Percentiles rank a stretch among this genome's conserved stretches.
These are phyloP conservation scores for Glonium stellatum DNA, from an alignment of 495 filamentous ascomycete species.

Conservation along the genomic window DNA sequence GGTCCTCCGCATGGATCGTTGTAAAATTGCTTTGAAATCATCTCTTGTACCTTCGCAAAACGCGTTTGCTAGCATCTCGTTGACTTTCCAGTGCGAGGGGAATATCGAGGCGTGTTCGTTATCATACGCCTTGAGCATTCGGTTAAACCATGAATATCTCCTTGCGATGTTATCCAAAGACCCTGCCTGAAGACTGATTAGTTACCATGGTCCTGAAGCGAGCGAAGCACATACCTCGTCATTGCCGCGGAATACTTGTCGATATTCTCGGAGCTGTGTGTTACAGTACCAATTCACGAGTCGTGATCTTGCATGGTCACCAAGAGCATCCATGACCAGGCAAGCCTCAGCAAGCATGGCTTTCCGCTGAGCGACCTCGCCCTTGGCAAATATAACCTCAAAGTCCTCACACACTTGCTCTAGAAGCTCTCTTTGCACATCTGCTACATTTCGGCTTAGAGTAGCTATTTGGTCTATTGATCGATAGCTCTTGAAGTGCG, in stretches of 20 bases:
- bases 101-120: slow-evolving; percentile 88
- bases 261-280: slow-evolving; percentile 89
- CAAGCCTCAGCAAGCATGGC: slow-evolving; percentile 77
- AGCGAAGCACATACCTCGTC: slow-evolving; percentile 54
- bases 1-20: slow-evolving; percentile 67
- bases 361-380: slow-evolving; percentile 65
- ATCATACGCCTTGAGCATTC: slow-evolving; percentile 94
- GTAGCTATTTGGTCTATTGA: slow-evolving; percentile 97
- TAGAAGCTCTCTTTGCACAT: slow-evolving; percentile 85
- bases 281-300: slow-evolving; percentile 97
- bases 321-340: slow-evolving; percentile 88
- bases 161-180: slow-evolving; percentile 95
- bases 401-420: slow-evolving; percentile 99
- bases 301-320: slow-evolving; percentile 75
- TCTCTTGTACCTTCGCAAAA: slow-evolving; percentile 95
- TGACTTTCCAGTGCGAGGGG: slow-evolving; percentile 79
- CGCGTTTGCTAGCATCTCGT: slow-evolving; percentile 81
- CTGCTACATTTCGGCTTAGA: slow-evolving; percentile 84
- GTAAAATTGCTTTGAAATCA: slow-evolving; percentile 88
- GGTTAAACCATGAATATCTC: slow-evolving; percentile 91
- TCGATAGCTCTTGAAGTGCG: slow-evolving; percentile 95
- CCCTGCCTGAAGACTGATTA: slow-evolving; percentile 51
- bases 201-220: background rate
- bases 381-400: slow-evolving; percentile 87
- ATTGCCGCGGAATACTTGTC: slow-evolving; percentile 89